These are phyloP conservation scores for Kwoniella newhampshirensis DNA, from an alignment of 768 basidiomycete genomes.

Conservation along the genomic window DNA sequence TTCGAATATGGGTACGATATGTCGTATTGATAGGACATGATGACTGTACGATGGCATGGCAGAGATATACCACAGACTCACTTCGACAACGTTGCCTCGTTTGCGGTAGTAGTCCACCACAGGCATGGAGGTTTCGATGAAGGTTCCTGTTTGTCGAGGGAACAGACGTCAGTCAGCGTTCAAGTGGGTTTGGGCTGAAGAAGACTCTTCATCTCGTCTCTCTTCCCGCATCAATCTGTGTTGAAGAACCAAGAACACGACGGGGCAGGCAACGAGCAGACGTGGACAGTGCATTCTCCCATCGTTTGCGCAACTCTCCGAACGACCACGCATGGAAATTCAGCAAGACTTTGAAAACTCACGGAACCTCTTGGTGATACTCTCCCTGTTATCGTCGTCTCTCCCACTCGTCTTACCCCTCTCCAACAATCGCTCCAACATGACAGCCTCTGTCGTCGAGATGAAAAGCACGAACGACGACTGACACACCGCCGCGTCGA, in stretches of 20 bases:
- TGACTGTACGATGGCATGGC: too few species aligned
- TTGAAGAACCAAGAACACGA: too few species aligned
- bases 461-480: constrained; percentile 82
- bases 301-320: too few species aligned
- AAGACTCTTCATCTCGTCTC: too few species aligned
- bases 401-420: constrained; percentile 91
- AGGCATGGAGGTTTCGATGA: constrained; percentile 84
- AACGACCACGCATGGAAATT: too few species aligned
- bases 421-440: constrained; percentile 80
- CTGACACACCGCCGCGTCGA: constrained; percentile 80
- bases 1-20: too few species aligned
- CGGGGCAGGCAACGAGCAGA: too few species aligned
- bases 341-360: constrained; percentile 52
- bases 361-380: constrained; percentile 96
- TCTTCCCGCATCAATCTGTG: too few species aligned
- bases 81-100: constrained; percentile 73
- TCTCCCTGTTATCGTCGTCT: constrained; percentile 92
- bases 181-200: background rate
- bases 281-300: too few species aligned
- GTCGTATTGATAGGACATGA: too few species aligned
- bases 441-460: constrained; percentile 79
- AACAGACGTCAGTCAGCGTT: background rate
- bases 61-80: too few species aligned
- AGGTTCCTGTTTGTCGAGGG: constrained; percentile 62
- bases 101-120: constrained; percentile 79